Evolutionary conservation across 169 alveolate genomes (phyloP).

Genomic region (Perkinsus olseni): DNA sequence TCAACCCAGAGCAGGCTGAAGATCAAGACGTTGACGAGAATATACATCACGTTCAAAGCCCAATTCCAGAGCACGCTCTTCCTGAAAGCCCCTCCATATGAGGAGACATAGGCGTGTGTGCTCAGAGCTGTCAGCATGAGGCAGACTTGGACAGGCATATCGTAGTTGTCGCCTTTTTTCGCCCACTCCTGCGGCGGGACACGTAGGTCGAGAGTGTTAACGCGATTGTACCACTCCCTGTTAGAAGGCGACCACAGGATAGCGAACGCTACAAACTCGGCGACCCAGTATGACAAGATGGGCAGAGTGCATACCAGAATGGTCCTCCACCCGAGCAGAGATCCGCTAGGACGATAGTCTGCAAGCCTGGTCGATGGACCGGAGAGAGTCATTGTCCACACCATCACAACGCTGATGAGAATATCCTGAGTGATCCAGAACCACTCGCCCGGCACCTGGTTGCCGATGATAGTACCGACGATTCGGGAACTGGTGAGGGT

Average conservation of each 20-base stretch:
- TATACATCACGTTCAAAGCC: slow-evolving; percentile 37
- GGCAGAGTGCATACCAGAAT: not conserved
- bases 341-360: not conserved
- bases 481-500: slow-evolving; percentile 61
- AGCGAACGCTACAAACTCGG: not conserved
- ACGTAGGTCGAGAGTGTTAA: no score
- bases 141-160: slow-evolving; percentile 58
- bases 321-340: not conserved
- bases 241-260: no score
- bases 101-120: slow-evolving; percentile 61
- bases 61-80: slow-evolving; percentile 51
- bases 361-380: slow-evolving; percentile 24
- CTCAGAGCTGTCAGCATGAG: slow-evolving; percentile 67
- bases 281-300: not conserved
- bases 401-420: slow-evolving; percentile 48
- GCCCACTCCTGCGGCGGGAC: not conserved
- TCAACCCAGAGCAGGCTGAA: slow-evolving; percentile 53
- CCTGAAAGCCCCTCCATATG: slow-evolving; percentile 66
- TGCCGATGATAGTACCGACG: slow-evolving; percentile 54
- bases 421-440: slow-evolving; percentile 60
- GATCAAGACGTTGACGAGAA: slow-evolving; percentile 19
- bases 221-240: no score
- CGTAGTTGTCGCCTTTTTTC: slow-evolving; percentile 66
- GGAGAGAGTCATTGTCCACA: slow-evolving; percentile 59
- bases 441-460: slow-evolving; percentile 69